A percentile compares a stretch with the other conserved stretches of the same genome.
Evolutionary conservation across 2,329 filamentous ascomycete genomes (phyloP).

Genomic region (Cladophialophora exuberans): DNA sequence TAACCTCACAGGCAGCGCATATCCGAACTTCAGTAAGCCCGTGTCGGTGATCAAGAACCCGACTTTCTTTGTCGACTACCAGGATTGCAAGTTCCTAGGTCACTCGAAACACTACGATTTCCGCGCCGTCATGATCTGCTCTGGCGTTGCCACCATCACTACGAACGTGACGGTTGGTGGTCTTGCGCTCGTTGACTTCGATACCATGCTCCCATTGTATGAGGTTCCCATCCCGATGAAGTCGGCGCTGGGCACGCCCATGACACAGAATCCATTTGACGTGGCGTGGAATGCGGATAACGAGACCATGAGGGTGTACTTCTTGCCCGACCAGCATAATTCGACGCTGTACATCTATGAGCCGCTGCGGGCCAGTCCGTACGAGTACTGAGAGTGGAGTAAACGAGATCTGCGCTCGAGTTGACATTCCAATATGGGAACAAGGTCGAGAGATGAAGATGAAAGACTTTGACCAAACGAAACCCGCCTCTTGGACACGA

Average conservation of each 20-base stretch:
- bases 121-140: slow-evolving; percentile 53
- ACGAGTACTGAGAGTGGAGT: slow-evolving; percentile 11
- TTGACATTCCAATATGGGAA: too few species aligned
- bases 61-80: slow-evolving; percentile 53
- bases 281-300: slow-evolving; percentile 49
- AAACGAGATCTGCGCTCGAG: background rate
- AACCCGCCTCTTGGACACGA: too few species aligned
- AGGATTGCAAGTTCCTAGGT: slow-evolving; percentile 58
- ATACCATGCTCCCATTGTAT: slow-evolving; percentile 49
- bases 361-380: slow-evolving; percentile 34
- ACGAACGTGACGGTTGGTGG: slow-evolving; percentile 44
- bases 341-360: slow-evolving; percentile 55
- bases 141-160: slow-evolving; percentile 47
- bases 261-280: slow-evolving; percentile 57
- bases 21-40: slow-evolving; percentile 34
- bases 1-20: slow-evolving; percentile 23
- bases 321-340: slow-evolving; percentile 53
- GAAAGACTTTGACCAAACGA: too few species aligned
- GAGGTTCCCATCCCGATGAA: slow-evolving; percentile 52
- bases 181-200: slow-evolving; percentile 51
- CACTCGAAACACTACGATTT: slow-evolving; percentile 41
- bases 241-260: slow-evolving; percentile 43
- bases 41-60: slow-evolving; percentile 41
- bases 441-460: too few species aligned
- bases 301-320: slow-evolving; percentile 47